phyloP scores from a whole-genome alignment of 2,329 filamentous ascomycete genomes.

The Ceratocystis huliohia region DNA sequence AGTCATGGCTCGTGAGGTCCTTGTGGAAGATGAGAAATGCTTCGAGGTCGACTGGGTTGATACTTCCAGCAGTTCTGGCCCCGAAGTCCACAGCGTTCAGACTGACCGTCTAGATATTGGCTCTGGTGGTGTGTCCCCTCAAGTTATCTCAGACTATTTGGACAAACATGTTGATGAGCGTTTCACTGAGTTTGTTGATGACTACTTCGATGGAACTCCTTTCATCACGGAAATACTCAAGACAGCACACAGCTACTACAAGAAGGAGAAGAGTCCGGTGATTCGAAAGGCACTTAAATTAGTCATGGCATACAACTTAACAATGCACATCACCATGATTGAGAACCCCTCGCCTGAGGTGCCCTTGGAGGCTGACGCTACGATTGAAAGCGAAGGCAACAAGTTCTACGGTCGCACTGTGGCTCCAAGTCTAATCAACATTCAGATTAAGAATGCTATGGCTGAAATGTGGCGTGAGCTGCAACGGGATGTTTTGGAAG shows the following conservation, averaged over 20 bases:
- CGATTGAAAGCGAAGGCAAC: constrained; percentile 74
- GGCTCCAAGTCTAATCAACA: constrained; percentile 98
- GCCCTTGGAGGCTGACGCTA: constrained; percentile 54
- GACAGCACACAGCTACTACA: constrained; percentile 87
- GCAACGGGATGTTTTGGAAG: constrained; percentile 89
- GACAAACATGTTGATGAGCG: constrained; percentile 87
- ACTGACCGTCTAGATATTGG: constrained; percentile 84
- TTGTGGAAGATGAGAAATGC: constrained; percentile 80
- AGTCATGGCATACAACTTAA: constrained; percentile 90
- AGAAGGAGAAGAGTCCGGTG: constrained; percentile 73
- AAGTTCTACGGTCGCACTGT: constrained; percentile 84
- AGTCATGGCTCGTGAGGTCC: constrained; percentile 87
- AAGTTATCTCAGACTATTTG: constrained; percentile 78
- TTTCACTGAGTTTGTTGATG: constrained; percentile 87
- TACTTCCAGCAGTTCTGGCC: constrained; percentile 38
- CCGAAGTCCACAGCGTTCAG: constrained; percentile 70
- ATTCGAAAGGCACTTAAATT: constrained; percentile 93
- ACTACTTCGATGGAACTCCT: constrained; percentile 89
- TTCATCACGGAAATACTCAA: constrained; percentile 95
- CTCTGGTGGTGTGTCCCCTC: constrained; percentile 70
- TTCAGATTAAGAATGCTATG: constrained; percentile 95
- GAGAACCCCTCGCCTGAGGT: constrained; percentile 70
- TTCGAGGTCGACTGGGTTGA: constrained; percentile 93
- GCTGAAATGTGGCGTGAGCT: constrained; percentile 97
- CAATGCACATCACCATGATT: constrained; percentile 85